Percentiles rank a stretch among this genome's conserved stretches.
These are phyloP conservation scores for Tuber melanosporum DNA, from an alignment of 495 filamentous ascomycete genomes.

Conservation along the genomic window DNA sequence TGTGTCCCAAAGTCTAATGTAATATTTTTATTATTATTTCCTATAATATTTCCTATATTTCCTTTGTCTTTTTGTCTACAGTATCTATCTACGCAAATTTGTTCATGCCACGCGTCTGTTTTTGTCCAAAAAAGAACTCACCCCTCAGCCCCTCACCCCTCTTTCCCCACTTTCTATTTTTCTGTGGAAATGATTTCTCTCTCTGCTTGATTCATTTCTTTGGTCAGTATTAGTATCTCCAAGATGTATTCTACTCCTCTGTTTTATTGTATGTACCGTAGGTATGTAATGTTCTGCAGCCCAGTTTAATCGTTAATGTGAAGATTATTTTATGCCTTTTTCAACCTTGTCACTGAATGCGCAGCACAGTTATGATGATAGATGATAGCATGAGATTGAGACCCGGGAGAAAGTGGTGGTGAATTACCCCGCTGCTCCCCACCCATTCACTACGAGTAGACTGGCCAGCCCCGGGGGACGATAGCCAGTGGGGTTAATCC, in stretches of 20 bases:
- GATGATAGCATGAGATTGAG: background rate
- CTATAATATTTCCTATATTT: background rate
- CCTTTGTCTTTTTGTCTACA: background rate
- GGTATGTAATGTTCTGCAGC: background rate
- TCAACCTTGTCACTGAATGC: background rate
- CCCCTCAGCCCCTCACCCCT: background rate
- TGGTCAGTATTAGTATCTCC: background rate
- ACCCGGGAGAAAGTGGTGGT: background rate
- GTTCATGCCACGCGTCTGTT: background rate
- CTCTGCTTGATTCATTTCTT: background rate
- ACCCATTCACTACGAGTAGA: background rate
- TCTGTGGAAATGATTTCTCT: background rate
- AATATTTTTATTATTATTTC: conserved; percentile 1
- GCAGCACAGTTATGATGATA: no score
- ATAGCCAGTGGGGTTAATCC: background rate
- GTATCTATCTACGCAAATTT: background rate
- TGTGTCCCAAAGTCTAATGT: background rate
- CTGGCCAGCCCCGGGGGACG: no score
- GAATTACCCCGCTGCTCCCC: background rate
- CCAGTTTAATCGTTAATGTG: background rate
- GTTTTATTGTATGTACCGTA: background rate
- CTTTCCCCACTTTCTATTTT: background rate
- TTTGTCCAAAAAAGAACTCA: background rate
- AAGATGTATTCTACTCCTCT: background rate
- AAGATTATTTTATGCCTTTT: background rate